Conservation (phyloP, 2,329 filamentous ascomycete species). For the Aspergillus amoenus region DNA sequence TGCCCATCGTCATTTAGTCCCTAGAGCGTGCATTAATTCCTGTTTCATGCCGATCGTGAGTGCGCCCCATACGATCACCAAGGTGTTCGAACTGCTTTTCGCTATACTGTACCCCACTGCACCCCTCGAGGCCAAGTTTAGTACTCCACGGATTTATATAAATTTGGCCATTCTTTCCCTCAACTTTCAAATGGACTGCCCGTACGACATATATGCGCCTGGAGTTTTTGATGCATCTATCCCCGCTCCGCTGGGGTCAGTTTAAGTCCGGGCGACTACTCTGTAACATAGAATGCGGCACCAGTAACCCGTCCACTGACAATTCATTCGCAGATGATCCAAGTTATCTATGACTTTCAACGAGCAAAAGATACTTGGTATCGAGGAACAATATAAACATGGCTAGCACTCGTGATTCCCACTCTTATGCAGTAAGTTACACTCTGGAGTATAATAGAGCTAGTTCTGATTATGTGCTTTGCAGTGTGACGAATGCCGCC, state of each 20-base stretch:
- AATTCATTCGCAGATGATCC: slow-evolving; percentile 29
- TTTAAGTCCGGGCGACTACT: not conserved
- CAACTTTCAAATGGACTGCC: not conserved
- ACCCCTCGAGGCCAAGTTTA: slow-evolving; percentile 2
- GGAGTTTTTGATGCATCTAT: not conserved
- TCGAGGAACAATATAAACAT: slow-evolving; percentile 31
- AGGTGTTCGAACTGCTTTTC: slow-evolving; percentile 8
- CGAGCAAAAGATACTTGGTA: slow-evolving; percentile 27
- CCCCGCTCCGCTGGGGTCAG: not conserved
- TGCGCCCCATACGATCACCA: slow-evolving; percentile 19
- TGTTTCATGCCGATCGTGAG: slow-evolving; percentile 35
- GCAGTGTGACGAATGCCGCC: slow-evolving; percentile 42
- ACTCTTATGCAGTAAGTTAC: slow-evolving; percentile 41
- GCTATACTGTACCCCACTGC: slow-evolving; percentile 17
- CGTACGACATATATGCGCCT: not conserved
- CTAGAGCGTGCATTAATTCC: slow-evolving; percentile 18
- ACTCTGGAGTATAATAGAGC: not conserved
- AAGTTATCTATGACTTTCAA: slow-evolving; percentile 31
- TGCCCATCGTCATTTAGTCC: not conserved
- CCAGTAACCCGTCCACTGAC: slow-evolving; percentile 20
- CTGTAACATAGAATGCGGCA: slow-evolving; percentile 1
- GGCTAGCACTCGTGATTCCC: slow-evolving; percentile 41
- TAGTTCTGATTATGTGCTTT: slow-evolving; percentile 2
- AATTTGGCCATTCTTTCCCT: not conserved
- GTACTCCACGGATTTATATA: slow-evolving; percentile 2